Evolutionary conservation across 73 alveolate genomes (phyloP).

Genomic region (Urostyla sp.): DNA sequence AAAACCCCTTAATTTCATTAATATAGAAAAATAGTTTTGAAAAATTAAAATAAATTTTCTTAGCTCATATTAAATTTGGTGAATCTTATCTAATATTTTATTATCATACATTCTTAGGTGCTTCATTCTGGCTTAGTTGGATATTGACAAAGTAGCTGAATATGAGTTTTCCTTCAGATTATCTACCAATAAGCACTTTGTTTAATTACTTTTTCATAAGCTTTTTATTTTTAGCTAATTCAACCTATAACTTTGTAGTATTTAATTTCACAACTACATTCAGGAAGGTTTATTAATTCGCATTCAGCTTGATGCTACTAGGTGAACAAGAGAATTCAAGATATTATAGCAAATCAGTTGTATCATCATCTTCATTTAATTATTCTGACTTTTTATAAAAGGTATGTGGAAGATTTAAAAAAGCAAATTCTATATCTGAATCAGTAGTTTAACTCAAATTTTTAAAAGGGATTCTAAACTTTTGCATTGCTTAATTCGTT

Average conservation of each 20-base stretch:
- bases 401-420: slow-evolving; percentile 37
- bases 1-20: too few relatives aligned
- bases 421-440: slow-evolving; percentile 62
- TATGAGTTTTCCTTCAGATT: slow-evolving; percentile 34
- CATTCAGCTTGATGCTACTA: slow-evolving; percentile 17
- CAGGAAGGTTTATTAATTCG: background rate
- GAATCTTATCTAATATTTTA: too few relatives aligned
- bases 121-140: too few relatives aligned
- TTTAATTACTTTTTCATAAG: slow-evolving; percentile 3
- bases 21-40: too few relatives aligned
- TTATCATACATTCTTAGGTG: too few relatives aligned
- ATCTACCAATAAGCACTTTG: slow-evolving; percentile 20
- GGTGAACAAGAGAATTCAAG: slow-evolving; percentile 70
- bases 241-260: background rate
- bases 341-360: slow-evolving; percentile 21
- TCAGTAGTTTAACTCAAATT: slow-evolving; percentile 45
- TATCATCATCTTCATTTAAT: background rate
- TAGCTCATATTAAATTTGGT: too few relatives aligned
- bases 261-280: slow-evolving; percentile 26
- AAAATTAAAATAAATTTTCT: too few relatives aligned
- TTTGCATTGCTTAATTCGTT: slow-evolving; percentile 22
- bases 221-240: background rate
- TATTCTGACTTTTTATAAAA: background rate
- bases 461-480: slow-evolving; percentile 68
- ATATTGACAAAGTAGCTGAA: too few relatives aligned